Percentiles rank a stretch among this genome's conserved stretches.
phyloP scores from a whole-genome alignment of 805 yeast genomes.

The Saturnispora mendoncae region DNA sequence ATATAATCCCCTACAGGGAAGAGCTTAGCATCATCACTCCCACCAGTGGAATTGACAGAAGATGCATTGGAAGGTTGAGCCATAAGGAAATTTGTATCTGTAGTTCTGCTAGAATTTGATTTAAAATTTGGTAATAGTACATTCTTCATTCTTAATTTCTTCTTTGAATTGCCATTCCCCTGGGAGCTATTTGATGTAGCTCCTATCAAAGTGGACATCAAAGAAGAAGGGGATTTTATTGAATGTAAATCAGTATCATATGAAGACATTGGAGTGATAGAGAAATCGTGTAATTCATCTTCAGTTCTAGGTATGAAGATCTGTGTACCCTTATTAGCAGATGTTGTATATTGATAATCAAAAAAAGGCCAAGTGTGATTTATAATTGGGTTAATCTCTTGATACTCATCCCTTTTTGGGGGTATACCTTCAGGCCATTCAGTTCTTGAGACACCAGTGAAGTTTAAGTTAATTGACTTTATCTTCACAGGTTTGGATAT shows the following conservation, averaged over 20 bases:
- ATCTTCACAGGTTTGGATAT: slow-evolving; percentile 65
- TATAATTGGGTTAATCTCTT: slow-evolving; percentile 57
- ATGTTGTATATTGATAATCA: slow-evolving; percentile 29
- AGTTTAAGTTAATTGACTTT: slow-evolving; percentile 50
- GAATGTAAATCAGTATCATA: slow-evolving; percentile 17
- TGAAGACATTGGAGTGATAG: slow-evolving; percentile 25
- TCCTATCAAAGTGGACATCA: slow-evolving; percentile 24
- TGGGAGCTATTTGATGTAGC: slow-evolving; percentile 17
- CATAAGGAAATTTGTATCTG: not conserved
- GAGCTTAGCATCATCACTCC: slow-evolving; percentile 23
- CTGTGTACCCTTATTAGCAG: slow-evolving; percentile 38
- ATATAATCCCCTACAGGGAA: slow-evolving; percentile 87
- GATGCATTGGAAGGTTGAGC: not conserved
- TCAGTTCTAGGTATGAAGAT: slow-evolving; percentile 29
- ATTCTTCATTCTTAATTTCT: slow-evolving; percentile 2
- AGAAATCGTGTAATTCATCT: slow-evolving; percentile 25
- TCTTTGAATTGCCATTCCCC: not conserved
- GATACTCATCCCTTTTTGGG: slow-evolving; percentile 62
- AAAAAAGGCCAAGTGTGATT: slow-evolving; percentile 91
- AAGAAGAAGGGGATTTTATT: slow-evolving; percentile 22
- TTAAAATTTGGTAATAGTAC: slow-evolving; percentile 4
- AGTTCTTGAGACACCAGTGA: slow-evolving; percentile 65
- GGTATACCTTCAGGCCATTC: slow-evolving; percentile 99
- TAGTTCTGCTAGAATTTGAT: not conserved
- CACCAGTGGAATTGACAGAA: not conserved